Evolutionary conservation across 1,139 yeast genomes (phyloP).

Genomic region (Zygosaccharomyces sapae): DNA sequence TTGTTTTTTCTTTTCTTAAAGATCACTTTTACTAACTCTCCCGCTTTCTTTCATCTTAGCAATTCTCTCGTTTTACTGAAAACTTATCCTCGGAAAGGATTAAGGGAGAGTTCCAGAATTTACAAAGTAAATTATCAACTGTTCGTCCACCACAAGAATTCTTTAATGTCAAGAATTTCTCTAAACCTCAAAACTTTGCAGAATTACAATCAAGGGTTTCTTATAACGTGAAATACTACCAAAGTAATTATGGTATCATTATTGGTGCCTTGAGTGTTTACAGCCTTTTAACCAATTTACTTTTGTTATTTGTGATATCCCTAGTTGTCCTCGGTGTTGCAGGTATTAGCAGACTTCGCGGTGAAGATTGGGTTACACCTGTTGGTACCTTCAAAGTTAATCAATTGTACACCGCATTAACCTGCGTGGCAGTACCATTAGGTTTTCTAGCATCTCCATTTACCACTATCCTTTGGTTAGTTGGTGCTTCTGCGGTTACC

Average conservation of each 20-base stretch:
- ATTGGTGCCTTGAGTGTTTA: constrained; percentile 66
- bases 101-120: constrained; percentile 34
- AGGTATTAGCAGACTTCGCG: constrained; percentile 74
- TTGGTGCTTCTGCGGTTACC: constrained; percentile 87
- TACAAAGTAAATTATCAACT: constrained; percentile 65
- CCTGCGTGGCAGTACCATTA: constrained; percentile 75
- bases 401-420: constrained; percentile 82
- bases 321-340: constrained; percentile 65
- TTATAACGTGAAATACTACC: constrained; percentile 81
- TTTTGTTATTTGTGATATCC: constrained; percentile 75
- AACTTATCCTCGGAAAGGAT: constrained; percentile 32
- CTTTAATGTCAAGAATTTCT: constrained; percentile 81
- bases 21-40: constrained; percentile 9
- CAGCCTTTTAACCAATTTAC: constrained; percentile 75
- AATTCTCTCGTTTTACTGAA: constrained; percentile 30
- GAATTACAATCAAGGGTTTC: constrained; percentile 86
- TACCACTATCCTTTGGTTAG: constrained; percentile 90
- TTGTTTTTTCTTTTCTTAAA: neutral
- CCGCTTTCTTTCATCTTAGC: constrained; percentile 16
- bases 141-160: constrained; percentile 89
- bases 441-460: constrained; percentile 93
- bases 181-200: constrained; percentile 84
- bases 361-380: constrained; percentile 76
- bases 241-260: constrained; percentile 78
- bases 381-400: constrained; percentile 67